Evolutionary conservation across 2,329 filamentous ascomycete species (phyloP), one percentile per base, ranked within the genome.

Genomic region (Fusarium oxysporum): DNA sequence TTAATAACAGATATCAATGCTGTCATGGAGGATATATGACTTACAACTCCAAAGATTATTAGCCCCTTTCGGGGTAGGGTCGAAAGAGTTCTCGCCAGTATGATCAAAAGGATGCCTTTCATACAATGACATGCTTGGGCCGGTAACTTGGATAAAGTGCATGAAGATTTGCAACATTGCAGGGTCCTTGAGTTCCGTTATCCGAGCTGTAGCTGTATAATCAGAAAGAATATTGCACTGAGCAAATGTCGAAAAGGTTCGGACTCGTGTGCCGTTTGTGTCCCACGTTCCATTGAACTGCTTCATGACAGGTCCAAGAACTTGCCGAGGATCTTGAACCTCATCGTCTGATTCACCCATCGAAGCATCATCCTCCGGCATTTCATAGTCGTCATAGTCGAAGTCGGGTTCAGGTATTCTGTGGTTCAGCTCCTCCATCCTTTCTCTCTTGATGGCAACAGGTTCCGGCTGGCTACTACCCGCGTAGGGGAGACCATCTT

Each of bases 71-170:
- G 91, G 89, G 3, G 93, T 86, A 1, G 88, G 85, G 14, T 85
- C 84, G 50, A 91, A 91, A 35, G 93, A 86, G 11, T 76, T 77
- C 50, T 78, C 78, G 33, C 91, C 87, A 2, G 90, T 88, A 3
- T 93, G 88, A 77, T 96, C 93, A 62, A 91, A 88, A 5, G 93
- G 91, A 80, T 95, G 91, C 59, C 96, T 88, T 81, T 98, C 95
- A 79, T 94, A 97, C 33, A 97, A 88, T 3, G 95, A 97, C 79
- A 98, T 89, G 73, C 90, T 93, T 2, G 95, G 93, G 0, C 92
- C 95, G 5, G 95, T 97, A 11, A 96, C 92, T 74, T 94, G 92
- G 51, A 98, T 91, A 80, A 98, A 98, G 81, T 98, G 95, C 80
- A 92, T 92, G 80, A 98, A 98, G 11, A 97, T 91, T 35, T 92